Percentiles rank a stretch among this genome's conserved stretches.
Evolutionary conservation across 495 filamentous ascomycete genomes (phyloP).

Genomic region (Penicillium verhagenii): DNA sequence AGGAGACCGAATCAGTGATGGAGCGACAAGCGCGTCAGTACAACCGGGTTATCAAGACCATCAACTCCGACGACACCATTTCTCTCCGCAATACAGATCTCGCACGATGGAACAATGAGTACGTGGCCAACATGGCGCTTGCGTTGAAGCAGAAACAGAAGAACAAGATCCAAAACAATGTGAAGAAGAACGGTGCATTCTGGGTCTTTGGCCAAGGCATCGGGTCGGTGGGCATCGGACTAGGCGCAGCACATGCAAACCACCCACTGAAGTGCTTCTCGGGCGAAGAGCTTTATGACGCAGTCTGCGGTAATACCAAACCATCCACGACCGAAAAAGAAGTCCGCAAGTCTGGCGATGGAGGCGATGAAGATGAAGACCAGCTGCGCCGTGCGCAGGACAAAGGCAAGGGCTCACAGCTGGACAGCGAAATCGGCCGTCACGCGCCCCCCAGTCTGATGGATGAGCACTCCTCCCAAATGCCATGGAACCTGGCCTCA

Average conservation of each 20-base stretch:
- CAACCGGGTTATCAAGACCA: background rate
- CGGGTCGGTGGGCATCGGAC: constrained; percentile 53
- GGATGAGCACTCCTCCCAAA: constrained; percentile 58
- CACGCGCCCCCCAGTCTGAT: constrained; percentile 54
- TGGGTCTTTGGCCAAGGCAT: constrained; percentile 56
- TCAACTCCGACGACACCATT: constrained; percentile 32
- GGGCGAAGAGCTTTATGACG: constrained; percentile 50
- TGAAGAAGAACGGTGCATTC: constrained; percentile 56
- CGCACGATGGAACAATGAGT: constrained; percentile 58
- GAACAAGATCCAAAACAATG: constrained; percentile 35
- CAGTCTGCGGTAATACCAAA: constrained; percentile 34
- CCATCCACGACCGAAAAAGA: constrained; percentile 39
- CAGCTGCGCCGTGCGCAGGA: background rate
- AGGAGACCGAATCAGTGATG: background rate
- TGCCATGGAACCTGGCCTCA: constrained; percentile 73
- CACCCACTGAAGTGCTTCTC: constrained; percentile 55
- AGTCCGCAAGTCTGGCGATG: constrained; percentile 29
- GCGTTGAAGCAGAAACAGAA: constrained; percentile 43
- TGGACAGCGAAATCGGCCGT: constrained; percentile 60
- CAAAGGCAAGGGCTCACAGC: constrained; percentile 27
- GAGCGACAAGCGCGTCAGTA: background rate
- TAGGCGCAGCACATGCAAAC: constrained; percentile 35
- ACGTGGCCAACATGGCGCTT: constrained; percentile 52
- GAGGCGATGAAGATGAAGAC: constrained; percentile 23
- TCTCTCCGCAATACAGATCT: constrained; percentile 53